Evolutionary conservation across 2,329 filamentous ascomycete genomes (phyloP).

Genomic region (Eutypella sp.): DNA sequence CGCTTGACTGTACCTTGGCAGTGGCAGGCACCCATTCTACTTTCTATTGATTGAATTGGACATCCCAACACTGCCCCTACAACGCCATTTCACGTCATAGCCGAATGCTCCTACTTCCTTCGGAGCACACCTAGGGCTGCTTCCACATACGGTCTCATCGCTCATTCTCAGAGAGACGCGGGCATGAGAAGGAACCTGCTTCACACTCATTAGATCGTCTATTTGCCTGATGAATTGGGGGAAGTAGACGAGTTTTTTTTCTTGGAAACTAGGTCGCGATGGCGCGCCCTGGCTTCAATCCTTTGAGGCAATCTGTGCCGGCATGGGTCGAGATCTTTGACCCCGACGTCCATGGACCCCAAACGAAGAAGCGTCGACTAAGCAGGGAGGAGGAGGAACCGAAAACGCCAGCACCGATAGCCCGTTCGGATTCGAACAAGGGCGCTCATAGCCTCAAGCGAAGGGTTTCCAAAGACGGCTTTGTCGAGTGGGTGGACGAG

Average conservation of each 20-base stretch:
- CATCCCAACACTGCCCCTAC: too few relatives aligned
- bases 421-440: conserved; percentile 21
- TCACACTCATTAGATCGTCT: conserved; percentile 1
- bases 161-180: too few relatives aligned
- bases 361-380: conserved; percentile 5
- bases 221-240: conserved; percentile 14
- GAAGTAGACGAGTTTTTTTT: too few relatives aligned
- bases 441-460: conserved; percentile 22
- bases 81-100: too few relatives aligned
- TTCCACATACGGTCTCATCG: too few relatives aligned
- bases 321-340: conserved; percentile 28
- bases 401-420: conserved; percentile 17
- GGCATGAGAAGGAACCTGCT: too few relatives aligned
- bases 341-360: conserved; percentile 21
- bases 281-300: conserved; percentile 16
- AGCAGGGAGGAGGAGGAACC: conserved; percentile 1
- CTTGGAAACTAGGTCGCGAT: conserved; percentile 14
- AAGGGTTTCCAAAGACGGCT: conserved; percentile 29
- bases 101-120: too few relatives aligned
- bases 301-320: conserved; percentile 23
- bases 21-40: too few relatives aligned
- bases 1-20: too few relatives aligned
- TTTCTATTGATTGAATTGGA: too few relatives aligned
- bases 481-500: conserved; percentile 30
- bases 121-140: too few relatives aligned